A percentile compares a stretch with the other conserved stretches of the same genome.
phyloP scores from a whole-genome alignment of 805 yeast species.

The Alloascoidea hylecoeti region DNA sequence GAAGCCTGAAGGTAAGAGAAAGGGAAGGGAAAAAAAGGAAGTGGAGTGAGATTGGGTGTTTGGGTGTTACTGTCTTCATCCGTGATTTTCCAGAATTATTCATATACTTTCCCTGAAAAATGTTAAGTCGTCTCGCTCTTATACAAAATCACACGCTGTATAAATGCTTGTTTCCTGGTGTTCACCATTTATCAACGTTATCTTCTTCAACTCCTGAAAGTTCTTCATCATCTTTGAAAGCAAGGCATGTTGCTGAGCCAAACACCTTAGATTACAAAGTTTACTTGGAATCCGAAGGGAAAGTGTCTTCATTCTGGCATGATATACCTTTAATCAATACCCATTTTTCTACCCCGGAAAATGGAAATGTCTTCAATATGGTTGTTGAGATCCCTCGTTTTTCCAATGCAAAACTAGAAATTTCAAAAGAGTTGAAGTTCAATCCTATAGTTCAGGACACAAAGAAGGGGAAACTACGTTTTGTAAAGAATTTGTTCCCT shows the following conservation, averaged over 20 bases:
- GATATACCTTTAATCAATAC: constrained; percentile 64
- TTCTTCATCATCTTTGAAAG: constrained; percentile 9
- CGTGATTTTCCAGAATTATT: too few species aligned
- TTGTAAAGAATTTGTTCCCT: constrained; percentile 95
- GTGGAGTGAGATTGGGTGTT: too few species aligned
- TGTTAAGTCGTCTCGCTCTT: too few species aligned
- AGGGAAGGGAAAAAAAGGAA: too few species aligned
- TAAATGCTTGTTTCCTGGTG: too few species aligned
- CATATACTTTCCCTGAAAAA: too few species aligned
- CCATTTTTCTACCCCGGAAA: constrained; percentile 35
- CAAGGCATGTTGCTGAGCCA: constrained; percentile 92
- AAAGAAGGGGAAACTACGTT: constrained; percentile 93
- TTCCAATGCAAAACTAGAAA: constrained; percentile 95
- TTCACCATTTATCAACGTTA: not conserved
- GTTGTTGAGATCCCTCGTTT: constrained; percentile 97
- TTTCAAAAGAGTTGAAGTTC: constrained; percentile 66
- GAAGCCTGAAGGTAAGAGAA: too few species aligned
- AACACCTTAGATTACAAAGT: constrained; percentile 90
- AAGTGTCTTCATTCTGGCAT: constrained; percentile 92
- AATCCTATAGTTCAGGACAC: constrained; percentile 97
- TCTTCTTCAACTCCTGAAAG: not conserved
- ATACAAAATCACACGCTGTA: too few species aligned
- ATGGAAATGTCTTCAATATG: constrained; percentile 79
- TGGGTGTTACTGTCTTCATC: too few species aligned
- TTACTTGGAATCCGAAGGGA: constrained; percentile 84